Evolutionary conservation across 768 basidiomycete genomes (phyloP).

Genomic region (Tulasnella sp.): DNA sequence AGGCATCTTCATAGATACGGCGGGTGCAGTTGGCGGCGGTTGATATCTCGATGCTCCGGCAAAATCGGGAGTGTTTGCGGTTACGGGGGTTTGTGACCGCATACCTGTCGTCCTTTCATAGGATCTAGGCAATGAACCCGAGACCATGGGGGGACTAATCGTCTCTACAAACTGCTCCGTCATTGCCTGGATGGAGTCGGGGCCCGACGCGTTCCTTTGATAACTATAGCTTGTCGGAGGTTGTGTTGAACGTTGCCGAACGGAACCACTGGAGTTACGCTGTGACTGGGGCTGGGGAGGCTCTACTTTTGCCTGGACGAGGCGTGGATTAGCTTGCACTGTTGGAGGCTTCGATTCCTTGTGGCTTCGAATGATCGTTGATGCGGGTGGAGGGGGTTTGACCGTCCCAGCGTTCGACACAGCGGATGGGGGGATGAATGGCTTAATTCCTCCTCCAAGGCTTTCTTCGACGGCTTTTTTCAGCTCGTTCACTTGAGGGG

Average conservation of each 20-base stretch:
- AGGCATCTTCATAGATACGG: not conserved
- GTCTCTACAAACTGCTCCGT: not conserved
- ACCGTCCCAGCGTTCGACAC: too few species aligned
- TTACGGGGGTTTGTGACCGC: not conserved
- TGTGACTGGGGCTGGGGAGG: too few species aligned
- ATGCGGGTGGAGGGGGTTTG: too few species aligned
- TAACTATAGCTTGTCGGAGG: not conserved
- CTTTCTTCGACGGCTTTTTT: constrained; percentile 14
- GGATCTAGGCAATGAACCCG: not conserved
- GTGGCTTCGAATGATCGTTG: too few species aligned
- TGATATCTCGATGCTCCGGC: not conserved
- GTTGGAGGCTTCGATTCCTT: too few species aligned
- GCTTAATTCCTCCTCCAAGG: not conserved
- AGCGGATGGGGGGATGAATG: not conserved
- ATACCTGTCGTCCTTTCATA: not conserved
- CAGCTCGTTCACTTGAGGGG: not conserved
- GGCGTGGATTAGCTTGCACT: too few species aligned
- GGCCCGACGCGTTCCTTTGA: not conserved
- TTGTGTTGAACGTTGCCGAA: not conserved
- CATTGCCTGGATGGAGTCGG: constrained; percentile 8
- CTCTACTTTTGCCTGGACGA: too few species aligned
- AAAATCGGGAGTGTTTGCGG: not conserved
- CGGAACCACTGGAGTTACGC: not conserved
- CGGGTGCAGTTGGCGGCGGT: not conserved
- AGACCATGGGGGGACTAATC: not conserved